Conservation (phyloP, 1,284 basidiomycete genomes). For the Stygiomarasmius scandens region DNA sequence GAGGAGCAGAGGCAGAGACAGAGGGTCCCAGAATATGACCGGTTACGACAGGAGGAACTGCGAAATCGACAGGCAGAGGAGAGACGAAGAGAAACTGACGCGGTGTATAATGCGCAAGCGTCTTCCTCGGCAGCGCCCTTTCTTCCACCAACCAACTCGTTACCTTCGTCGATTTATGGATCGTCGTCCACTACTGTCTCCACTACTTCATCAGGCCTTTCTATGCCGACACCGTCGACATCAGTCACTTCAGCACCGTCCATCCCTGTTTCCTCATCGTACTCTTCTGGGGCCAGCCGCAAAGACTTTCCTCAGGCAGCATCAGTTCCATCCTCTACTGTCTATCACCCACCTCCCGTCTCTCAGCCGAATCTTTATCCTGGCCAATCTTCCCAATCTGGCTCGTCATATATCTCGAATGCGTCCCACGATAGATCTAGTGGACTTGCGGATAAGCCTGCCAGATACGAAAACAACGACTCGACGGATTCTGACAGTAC, state of each 20-base stretch:
- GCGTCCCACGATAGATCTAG: too few species aligned
- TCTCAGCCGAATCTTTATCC: too few species aligned
- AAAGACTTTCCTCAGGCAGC: too few species aligned
- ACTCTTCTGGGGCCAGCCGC: slow-evolving; percentile 15
- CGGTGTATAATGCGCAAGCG: not conserved
- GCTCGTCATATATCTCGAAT: too few species aligned
- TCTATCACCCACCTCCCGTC: too few species aligned
- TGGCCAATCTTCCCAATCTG: too few species aligned
- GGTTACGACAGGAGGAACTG: slow-evolving; percentile 34
- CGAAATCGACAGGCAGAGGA: slow-evolving; percentile 38
- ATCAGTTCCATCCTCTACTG: too few species aligned
- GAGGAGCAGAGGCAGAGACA: slow-evolving; percentile 36
- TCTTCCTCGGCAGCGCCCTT: not conserved
- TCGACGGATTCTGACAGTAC: too few species aligned
- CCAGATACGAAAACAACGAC: too few species aligned
- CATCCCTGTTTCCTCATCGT: slow-evolving; percentile 16
- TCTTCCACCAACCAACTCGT: not conserved
- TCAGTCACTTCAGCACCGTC: slow-evolving; percentile 27
- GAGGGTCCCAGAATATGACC: slow-evolving; percentile 19
- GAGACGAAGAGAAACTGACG: slow-evolving; percentile 1
- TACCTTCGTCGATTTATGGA: slow-evolving; percentile 15
- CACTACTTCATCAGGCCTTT: slow-evolving; percentile 12
- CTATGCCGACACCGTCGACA: slow-evolving; percentile 17
- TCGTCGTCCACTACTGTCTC: slow-evolving; percentile 6
- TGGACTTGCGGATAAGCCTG: too few species aligned